phyloP scores from a whole-genome alignment of 257 asterid genomes.

The Gynochthodes officinalis region DNA sequence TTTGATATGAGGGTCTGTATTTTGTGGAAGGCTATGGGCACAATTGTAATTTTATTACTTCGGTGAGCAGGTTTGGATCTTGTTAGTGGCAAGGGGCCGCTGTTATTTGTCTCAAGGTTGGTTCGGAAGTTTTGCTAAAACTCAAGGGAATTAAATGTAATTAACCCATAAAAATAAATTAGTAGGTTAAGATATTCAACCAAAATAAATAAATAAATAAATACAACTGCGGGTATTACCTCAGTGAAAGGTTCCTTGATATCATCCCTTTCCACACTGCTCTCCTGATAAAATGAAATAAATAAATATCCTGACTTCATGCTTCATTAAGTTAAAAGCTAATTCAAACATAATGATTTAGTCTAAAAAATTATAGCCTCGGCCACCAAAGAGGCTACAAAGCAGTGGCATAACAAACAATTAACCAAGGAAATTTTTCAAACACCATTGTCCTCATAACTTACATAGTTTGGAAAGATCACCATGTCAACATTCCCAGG shows the following conservation, averaged over 20 bases:
- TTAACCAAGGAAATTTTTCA: neutral
- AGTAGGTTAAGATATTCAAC: no score
- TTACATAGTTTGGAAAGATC: conserved; percentile 92
- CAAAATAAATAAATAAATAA: neutral
- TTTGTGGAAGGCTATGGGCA: neutral
- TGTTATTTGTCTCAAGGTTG: neutral
- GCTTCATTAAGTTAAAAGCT: neutral
- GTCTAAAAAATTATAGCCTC: neutral
- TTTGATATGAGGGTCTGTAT: neutral
- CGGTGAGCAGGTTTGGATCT: neutral
- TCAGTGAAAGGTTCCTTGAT: conserved; percentile 91
- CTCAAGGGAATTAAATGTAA: neutral
- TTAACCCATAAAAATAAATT: neutral
- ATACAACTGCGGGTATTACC: conserved; percentile 52
- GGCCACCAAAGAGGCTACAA: neutral
- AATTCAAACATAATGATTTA: neutral
- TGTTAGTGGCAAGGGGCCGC: neutral
- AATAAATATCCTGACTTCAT: conserved; percentile 20
- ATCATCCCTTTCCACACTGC: conserved; percentile 94
- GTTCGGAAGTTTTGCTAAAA: neutral
- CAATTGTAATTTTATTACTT: neutral
- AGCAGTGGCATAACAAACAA: neutral
- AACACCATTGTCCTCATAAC: conserved; percentile 21
- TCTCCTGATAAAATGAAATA: conserved; percentile 53
- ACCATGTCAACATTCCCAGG: conserved; percentile 94